Conservation (phyloP, 75 land plant species). For the Isoetes taiwanensis region DNA sequence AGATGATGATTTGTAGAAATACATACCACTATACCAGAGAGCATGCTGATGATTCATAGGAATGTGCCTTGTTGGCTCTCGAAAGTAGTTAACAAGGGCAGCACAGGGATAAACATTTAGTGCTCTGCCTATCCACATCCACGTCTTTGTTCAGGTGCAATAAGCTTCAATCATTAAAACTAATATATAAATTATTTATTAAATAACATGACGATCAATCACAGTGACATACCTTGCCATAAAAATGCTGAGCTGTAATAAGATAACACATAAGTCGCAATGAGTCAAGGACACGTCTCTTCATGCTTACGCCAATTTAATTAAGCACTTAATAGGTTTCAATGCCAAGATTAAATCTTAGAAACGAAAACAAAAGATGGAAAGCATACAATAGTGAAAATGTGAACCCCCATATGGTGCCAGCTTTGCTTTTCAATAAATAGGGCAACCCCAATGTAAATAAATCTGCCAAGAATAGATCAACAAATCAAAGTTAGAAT, state of each 20-base stretch:
- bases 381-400: constrained; percentile 31
- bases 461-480: constrained; percentile 10
- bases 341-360: neutral
- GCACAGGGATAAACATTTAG: constrained; percentile 23
- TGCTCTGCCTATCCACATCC: neutral
- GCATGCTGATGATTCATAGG: constrained; percentile 24
- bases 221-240: constrained; percentile 19
- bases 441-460: constrained; percentile 23
- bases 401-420: constrained; percentile 20
- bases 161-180: neutral
- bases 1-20: too few relatives aligned
- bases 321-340: neutral
- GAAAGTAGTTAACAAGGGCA: constrained; percentile 12
- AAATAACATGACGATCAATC: too few relatives aligned
- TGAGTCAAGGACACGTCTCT: constrained; percentile 8
- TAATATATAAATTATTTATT: too few relatives aligned
- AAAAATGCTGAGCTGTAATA: constrained; percentile 17
- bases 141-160: neutral
- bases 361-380: neutral
- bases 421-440: constrained; percentile 29
- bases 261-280: neutral
- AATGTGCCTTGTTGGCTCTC: constrained; percentile 13
- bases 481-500: neutral
- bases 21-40: constrained; percentile 28
- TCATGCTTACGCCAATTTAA: neutral